Evolutionary conservation across 192 early-diverging fungal genomes (phyloP).

Genomic region (Funneliformis mosseae): DNA sequence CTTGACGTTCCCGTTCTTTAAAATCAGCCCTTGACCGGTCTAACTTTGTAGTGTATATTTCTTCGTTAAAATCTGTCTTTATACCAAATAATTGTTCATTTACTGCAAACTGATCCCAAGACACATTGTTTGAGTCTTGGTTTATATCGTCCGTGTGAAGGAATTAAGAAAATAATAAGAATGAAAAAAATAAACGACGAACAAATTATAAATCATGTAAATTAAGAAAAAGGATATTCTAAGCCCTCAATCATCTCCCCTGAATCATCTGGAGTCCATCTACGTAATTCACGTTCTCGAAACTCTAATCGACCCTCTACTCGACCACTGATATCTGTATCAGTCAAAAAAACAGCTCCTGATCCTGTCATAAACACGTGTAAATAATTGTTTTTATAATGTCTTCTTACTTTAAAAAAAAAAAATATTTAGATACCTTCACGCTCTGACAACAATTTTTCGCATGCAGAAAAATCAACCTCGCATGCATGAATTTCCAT

Average conservation of each 20-base stretch:
- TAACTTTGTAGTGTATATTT: conserved; percentile 93
- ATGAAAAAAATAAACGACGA: conserved; percentile 6
- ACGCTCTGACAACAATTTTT: conserved; percentile 42
- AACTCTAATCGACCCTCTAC: conserved; percentile 59
- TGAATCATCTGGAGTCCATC: conserved; percentile 78
- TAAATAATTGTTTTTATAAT: not conserved
- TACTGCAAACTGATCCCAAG: conserved; percentile 96
- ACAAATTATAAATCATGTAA: conserved; percentile 18
- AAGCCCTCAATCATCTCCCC: conserved; percentile 40
- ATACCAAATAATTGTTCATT: conserved; percentile 96
- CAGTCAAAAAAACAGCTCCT: conserved; percentile 92
- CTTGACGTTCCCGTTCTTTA: conserved; percentile 86
- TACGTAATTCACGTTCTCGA: conserved; percentile 81
- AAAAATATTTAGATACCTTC: conserved; percentile 45
- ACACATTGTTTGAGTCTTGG: conserved; percentile 36
- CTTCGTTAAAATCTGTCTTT: conserved; percentile 93
- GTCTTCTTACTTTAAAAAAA: not conserved
- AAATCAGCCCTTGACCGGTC: conserved; percentile 83
- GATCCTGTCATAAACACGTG: conserved; percentile 45
- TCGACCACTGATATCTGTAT: conserved; percentile 82
- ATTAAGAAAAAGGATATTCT: conserved; percentile 37
- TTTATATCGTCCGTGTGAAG: conserved; percentile 36
- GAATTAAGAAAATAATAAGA: conserved; percentile 17
- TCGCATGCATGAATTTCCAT: conserved; percentile 53
- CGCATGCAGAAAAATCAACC: conserved; percentile 56